Evolutionary conservation across 129 eudicot species (phyloP), one percentile per base, ranked within the genome.

Genomic region (Pulicaria dysenterica): DNA sequence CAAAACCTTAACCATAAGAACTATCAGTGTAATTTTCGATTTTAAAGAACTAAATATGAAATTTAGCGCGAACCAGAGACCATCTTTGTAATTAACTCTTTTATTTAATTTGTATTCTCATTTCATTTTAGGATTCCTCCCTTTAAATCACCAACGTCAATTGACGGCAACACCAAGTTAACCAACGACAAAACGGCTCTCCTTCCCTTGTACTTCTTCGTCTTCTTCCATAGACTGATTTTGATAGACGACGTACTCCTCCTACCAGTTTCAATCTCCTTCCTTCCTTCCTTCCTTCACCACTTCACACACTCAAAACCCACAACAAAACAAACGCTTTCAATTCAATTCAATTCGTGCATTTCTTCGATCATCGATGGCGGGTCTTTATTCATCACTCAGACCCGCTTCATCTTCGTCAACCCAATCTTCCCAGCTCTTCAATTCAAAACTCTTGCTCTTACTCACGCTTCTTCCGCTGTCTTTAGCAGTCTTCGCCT

Each of bases 401-500:
- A 79, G 77, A 75, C 85, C 84, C 79, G 54, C 72, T 44, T 48
- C 89, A 2, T 75, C 79, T 5, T 67, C 86, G 1, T 67, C 64
- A 48, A 57, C 85, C 3, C 74, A 66, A 46, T 79, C 72, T 1
- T 77, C 87, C 1, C 81, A 69, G 13, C 2, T 62, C 14, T 79
- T 84, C 78, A 67, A 58, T 60, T 81, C 91, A 6, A 89, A 69
- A 61, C 69, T 89, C 43, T 73, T 93, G 6, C 79, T 93, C 10
- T 58, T 89, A 48, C 95, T 93, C 46, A 84, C 95, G 41, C 45
- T 89, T 3, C 86, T 93, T 59, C 96, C 95, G 3, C 84, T 93
- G 19, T 74, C 86, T 45, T 88, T 93, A 39, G 96, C 96, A 40
- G 38, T 74, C 66, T 85, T 93, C 58, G 95, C 98, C 7, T 93